Percentiles rank a stretch among this genome's conserved stretches.
Conservation (phyloP, 345 rosid genomes). For the Eucalyptus grandis region DNA sequence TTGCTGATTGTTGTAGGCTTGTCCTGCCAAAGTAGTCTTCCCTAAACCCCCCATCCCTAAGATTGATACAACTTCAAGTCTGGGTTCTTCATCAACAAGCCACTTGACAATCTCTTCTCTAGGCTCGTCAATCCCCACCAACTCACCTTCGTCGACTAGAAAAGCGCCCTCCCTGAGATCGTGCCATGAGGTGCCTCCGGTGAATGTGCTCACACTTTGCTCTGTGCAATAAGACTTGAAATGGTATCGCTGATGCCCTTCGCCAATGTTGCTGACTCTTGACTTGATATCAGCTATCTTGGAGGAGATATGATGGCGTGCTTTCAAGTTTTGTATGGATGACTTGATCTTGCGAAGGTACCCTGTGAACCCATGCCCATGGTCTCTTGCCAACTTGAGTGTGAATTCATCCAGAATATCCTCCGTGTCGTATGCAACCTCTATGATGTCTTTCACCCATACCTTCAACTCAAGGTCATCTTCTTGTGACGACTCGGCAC, state of each 20-base stretch:
- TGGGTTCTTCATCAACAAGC: not conserved
- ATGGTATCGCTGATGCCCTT: not conserved
- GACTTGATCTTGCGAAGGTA: not conserved
- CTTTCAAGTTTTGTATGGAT: not conserved
- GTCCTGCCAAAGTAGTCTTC: not conserved
- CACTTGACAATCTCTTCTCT: not conserved
- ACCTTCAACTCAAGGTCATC: no score
- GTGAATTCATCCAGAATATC: not conserved
- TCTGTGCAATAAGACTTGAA: no score
- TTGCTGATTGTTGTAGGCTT: not conserved
- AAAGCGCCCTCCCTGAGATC: not conserved
- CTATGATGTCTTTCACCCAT: no score
- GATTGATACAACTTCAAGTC: not conserved
- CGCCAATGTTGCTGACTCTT: fast-evolving
- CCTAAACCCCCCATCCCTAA: not conserved
- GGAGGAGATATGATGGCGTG: not conserved
- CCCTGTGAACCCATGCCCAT: not conserved
- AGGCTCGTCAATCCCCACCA: not conserved
- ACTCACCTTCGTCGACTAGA: not conserved
- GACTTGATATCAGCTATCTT: not conserved
- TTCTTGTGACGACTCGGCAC: no score
- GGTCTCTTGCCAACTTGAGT: not conserved
- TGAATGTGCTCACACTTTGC: fast-evolving
- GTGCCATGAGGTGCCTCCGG: not conserved
- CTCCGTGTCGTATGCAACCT: not conserved